A percentile compares a stretch with the other conserved stretches of the same genome.
phyloP scores from a whole-genome alignment of 2,329 filamentous ascomycete genomes.

The Colletotrichum higginsianum region DNA sequence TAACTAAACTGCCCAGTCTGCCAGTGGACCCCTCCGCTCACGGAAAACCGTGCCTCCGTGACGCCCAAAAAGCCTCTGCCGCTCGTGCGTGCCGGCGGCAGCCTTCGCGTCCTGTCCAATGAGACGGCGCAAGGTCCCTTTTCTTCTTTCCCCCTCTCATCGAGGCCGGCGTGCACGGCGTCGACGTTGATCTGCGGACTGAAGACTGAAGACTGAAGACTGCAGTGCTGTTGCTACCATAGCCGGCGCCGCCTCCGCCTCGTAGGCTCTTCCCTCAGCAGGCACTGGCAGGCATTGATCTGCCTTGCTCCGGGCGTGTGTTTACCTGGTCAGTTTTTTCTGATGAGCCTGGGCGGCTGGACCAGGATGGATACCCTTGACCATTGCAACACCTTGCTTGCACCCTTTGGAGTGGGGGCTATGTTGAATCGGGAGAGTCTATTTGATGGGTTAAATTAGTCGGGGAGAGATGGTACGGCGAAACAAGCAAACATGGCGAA shows the following conservation, averaged over 20 bases:
- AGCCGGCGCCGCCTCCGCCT: no score
- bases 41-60: slow-evolving; percentile 15
- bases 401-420: not conserved
- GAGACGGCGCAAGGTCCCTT: not conserved
- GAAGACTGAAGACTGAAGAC: no score
- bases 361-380: no score
- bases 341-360: no score
- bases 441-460: slow-evolving; percentile 3
- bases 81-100: not conserved
- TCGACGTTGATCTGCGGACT: not conserved
- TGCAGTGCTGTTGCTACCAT: no score
- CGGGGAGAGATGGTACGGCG: not conserved
- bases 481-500: slow-evolving; percentile 17
- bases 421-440: slow-evolving; percentile 3
- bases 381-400: no score
- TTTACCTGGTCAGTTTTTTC: no score
- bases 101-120: slow-evolving; percentile 3
- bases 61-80: slow-evolving; percentile 8
- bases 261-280: no score
- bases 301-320: no score
- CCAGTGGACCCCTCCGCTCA: not conserved
- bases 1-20: slow-evolving; percentile 3
- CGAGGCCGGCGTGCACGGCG: not conserved
- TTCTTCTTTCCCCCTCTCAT: not conserved
- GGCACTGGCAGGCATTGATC: no score